phyloP scores from a whole-genome alignment of 2,329 filamentous ascomycete genomes.

The Beauveria pseudobassiana region DNA sequence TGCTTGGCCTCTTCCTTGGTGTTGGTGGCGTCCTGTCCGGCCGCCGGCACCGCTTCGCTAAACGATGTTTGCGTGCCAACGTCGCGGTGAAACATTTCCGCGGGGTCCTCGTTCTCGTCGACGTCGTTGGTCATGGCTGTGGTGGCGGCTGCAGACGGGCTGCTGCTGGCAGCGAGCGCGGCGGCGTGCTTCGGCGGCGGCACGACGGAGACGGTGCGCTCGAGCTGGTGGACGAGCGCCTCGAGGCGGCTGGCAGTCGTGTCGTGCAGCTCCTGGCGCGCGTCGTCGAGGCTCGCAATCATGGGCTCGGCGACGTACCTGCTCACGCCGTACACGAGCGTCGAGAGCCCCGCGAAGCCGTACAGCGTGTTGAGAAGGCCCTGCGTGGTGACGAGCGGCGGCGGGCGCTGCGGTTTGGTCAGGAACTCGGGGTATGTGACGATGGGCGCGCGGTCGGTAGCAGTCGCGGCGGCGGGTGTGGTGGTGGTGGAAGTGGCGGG shows the following conservation, averaged over 20 bases:
- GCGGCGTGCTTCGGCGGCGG: constrained; percentile 28
- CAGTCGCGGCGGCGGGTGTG: background rate
- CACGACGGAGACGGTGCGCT: constrained; percentile 52
- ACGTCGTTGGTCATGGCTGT: constrained; percentile 21
- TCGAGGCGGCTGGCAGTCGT: constrained; percentile 39
- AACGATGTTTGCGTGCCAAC: constrained; percentile 68
- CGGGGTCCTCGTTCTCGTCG: constrained; percentile 54
- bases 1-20: background rate
- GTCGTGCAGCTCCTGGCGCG: constrained; percentile 45
- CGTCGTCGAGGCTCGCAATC: constrained; percentile 43
- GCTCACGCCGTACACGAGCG: constrained; percentile 62
- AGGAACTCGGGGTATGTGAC: constrained; percentile 67
- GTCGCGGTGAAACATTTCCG: constrained; percentile 75
- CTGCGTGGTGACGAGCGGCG: constrained; percentile 54
- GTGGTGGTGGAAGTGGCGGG: constrained; percentile 6
- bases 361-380: constrained; percentile 54
- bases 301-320: constrained; percentile 61
- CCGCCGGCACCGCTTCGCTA: constrained; percentile 12
- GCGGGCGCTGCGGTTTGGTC: constrained; percentile 45
- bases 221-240: constrained; percentile 42
- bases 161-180: constrained; percentile 17
- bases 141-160: background rate
- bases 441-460: constrained; percentile 47
- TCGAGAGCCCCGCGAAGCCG: constrained; percentile 48
- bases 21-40: background rate